phyloP scores from a whole-genome alignment of 73 alveolate species.

The Paramecium primaurelia region DNA sequence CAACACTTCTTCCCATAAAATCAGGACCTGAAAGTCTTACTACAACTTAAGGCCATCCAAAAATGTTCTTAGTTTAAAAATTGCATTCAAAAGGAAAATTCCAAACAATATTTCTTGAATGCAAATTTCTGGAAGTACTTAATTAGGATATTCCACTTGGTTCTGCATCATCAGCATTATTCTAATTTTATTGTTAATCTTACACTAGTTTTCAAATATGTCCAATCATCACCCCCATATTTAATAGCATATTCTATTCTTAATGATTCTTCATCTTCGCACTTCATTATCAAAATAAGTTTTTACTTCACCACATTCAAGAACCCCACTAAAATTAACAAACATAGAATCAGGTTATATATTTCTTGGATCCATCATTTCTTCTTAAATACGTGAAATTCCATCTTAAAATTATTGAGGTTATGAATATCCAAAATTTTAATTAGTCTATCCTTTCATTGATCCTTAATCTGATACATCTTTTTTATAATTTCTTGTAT shows the following conservation, averaged over 20 bases:
- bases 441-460: neutral
- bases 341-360: slow-evolving; percentile 5
- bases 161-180: slow-evolving; percentile 28
- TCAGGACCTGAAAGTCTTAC: slow-evolving; percentile 50
- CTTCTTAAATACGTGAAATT: neutral
- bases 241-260: slow-evolving; percentile 49
- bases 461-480: slow-evolving; percentile 21
- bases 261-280: slow-evolving; percentile 57
- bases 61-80: slow-evolving; percentile 47
- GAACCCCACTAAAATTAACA: slow-evolving; percentile 54
- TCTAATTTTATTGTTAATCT: neutral
- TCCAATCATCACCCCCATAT: slow-evolving; percentile 37
- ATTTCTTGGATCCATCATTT: neutral
- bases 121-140: slow-evolving; percentile 43
- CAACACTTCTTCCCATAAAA: slow-evolving; percentile 57
- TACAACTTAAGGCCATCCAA: slow-evolving; percentile 61
- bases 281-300: neutral
- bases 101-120: slow-evolving; percentile 58
- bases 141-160: slow-evolving; percentile 56
- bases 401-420: slow-evolving; percentile 3
- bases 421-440: neutral
- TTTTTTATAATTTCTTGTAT: neutral
- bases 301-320: slow-evolving; percentile 63
- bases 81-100: slow-evolving; percentile 62
- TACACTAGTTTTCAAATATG: neutral